Percentiles rank a stretch among this genome's conserved stretches.
Conservation (phyloP, 371 early-diverging fungal species). For the Mucor plumbeus region DNA sequence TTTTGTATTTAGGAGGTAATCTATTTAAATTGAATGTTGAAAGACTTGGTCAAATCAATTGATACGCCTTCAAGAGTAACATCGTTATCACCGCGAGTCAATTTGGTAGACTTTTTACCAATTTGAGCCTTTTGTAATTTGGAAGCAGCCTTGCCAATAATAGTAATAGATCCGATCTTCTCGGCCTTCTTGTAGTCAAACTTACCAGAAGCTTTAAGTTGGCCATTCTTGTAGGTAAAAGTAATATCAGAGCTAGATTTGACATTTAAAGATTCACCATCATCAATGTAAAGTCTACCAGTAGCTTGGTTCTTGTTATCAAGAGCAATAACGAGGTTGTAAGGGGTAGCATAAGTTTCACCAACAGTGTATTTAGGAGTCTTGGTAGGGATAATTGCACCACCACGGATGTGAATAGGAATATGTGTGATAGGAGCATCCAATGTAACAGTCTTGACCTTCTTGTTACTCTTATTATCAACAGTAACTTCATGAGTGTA, state of each 20-base stretch:
- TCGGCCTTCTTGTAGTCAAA: constrained; percentile 39
- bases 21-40: constrained; percentile 22
- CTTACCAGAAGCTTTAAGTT: constrained; percentile 33
- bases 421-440: constrained; percentile 54
- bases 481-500: constrained; percentile 28
- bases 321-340: constrained; percentile 57
- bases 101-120: constrained; percentile 14
- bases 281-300: constrained; percentile 64
- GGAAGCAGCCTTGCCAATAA: constrained; percentile 20
- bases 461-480: constrained; percentile 17
- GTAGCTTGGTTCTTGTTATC: constrained; percentile 43
- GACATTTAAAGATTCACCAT: constrained; percentile 56
- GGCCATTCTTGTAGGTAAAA: constrained; percentile 32
- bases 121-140: constrained; percentile 12
- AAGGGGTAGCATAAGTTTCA: constrained; percentile 48
- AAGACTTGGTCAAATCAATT: constrained; percentile 18
- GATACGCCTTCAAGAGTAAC: not conserved
- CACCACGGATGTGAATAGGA: constrained; percentile 57
- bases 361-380: constrained; percentile 51
- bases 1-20: not conserved
- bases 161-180: constrained; percentile 26
- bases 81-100: constrained; percentile 11
- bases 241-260: constrained; percentile 32
- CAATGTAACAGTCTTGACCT: constrained; percentile 22
- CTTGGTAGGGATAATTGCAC: constrained; percentile 56